Evolutionary conservation across 495 filamentous ascomycete species (phyloP).

Genomic region (Cairneyella variabilis): DNA sequence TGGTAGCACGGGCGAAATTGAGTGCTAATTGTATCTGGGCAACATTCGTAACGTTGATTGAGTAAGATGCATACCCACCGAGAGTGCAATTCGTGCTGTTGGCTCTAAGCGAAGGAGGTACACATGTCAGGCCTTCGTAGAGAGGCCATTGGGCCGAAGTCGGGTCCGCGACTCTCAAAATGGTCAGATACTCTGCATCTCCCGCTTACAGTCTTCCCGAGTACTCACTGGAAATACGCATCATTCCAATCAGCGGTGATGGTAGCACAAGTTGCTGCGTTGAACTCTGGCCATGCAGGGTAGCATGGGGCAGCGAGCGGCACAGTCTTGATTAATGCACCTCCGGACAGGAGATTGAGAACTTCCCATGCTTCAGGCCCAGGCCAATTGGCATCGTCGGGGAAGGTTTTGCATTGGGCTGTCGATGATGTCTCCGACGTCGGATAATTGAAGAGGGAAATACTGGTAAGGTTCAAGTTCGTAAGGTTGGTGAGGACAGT

Average conservation of each 20-base stretch:
- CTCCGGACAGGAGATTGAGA: constrained; percentile 45
- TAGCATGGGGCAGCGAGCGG: constrained; percentile 55
- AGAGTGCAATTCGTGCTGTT: constrained; percentile 47
- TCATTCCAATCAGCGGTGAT: constrained; percentile 35
- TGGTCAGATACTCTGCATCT: constrained; percentile 26
- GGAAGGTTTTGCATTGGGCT: constrained; percentile 44
- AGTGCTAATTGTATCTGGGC: constrained; percentile 57
- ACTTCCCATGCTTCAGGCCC: constrained; percentile 33
- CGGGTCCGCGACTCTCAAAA: constrained; percentile 35
- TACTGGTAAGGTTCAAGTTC: constrained; percentile 27
- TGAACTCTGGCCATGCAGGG: constrained; percentile 40
- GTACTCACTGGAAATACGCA: constrained; percentile 33
- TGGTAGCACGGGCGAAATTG: constrained; percentile 56
- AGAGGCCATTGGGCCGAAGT: constrained; percentile 47
- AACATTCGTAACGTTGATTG: constrained; percentile 29
- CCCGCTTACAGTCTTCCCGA: constrained; percentile 27
- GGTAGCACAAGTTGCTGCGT: constrained; percentile 37
- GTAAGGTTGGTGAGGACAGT: constrained; percentile 35
- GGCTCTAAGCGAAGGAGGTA: constrained; percentile 42
- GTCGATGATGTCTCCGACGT: constrained; percentile 1
- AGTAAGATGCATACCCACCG: constrained; percentile 45
- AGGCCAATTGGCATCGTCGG: constrained; percentile 46
- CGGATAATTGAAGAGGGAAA: constrained; percentile 28
- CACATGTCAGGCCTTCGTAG: constrained; percentile 43
- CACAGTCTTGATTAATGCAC: constrained; percentile 50